phyloP scores from a whole-genome alignment of 768 basidiomycete species.

The Amanita brunnescens region DNA sequence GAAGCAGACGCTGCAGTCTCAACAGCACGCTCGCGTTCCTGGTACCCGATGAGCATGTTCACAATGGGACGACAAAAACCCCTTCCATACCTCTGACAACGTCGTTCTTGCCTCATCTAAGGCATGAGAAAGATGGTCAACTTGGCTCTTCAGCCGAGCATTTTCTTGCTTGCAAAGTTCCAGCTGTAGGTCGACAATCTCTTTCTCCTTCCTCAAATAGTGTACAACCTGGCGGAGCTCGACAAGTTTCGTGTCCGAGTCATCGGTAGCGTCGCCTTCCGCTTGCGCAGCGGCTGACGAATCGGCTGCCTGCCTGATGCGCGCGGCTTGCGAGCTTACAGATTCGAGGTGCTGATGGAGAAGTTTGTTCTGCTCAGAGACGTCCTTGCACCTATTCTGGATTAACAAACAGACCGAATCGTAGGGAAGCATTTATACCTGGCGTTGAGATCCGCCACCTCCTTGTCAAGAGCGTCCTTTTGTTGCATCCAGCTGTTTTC shows the following conservation, averaged over 20 bases:
- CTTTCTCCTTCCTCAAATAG: constrained; percentile 85
- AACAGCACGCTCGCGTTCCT: constrained; percentile 80
- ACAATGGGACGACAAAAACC: constrained; percentile 3
- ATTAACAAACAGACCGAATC: background rate
- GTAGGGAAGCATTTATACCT: constrained; percentile 37
- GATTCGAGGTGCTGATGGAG: constrained; percentile 81
- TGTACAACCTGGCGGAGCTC: constrained; percentile 73
- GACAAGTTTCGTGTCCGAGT: constrained; percentile 54
- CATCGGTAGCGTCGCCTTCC: constrained; percentile 39
- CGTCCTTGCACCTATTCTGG: constrained; percentile 53
- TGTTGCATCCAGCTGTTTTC: constrained; percentile 79
- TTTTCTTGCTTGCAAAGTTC: constrained; percentile 75
- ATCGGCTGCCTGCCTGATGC: constrained; percentile 66
- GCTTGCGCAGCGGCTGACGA: constrained; percentile 32
- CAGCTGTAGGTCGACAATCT: constrained; percentile 82
- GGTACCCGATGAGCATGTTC: background rate
- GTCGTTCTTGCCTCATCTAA: constrained; percentile 63
- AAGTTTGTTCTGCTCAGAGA: constrained; percentile 65
- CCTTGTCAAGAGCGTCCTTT: constrained; percentile 68
- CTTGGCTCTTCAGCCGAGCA: constrained; percentile 61
- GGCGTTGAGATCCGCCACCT: constrained; percentile 59
- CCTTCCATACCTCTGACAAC: constrained; percentile 51
- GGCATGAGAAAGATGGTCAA: constrained; percentile 61
- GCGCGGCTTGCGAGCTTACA: constrained; percentile 72
- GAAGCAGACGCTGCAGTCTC: constrained; percentile 62